Evolutionary conservation across 768 basidiomycete species (phyloP).

Genomic region (Boletus insuetus): DNA sequence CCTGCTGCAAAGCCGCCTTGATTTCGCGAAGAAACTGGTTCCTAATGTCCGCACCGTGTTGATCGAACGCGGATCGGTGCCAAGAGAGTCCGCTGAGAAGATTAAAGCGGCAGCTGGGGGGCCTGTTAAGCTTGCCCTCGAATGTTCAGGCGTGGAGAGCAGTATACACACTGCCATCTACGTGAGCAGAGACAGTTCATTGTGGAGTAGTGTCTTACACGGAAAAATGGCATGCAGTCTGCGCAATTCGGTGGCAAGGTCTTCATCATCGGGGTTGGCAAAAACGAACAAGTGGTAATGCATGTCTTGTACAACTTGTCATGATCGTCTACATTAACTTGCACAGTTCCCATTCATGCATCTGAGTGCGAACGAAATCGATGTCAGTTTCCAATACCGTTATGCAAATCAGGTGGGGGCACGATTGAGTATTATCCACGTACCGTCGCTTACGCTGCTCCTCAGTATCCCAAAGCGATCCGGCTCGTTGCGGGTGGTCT

Average conservation of each 20-base stretch:
- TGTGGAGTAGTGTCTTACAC: background rate
- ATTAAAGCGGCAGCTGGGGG: conserved; percentile 53
- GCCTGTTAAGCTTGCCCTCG: conserved; percentile 50
- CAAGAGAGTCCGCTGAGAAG: conserved; percentile 50
- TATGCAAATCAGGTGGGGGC: conserved; percentile 56
- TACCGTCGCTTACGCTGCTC: background rate
- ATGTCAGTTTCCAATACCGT: conserved; percentile 66
- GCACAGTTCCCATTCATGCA: conserved; percentile 70
- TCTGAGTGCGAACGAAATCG: conserved; percentile 67
- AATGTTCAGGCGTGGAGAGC: conserved; percentile 64
- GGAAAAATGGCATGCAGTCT: conserved; percentile 38
- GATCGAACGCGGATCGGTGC: conserved; percentile 43
- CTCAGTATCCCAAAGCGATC: conserved; percentile 80
- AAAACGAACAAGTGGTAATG: conserved; percentile 54
- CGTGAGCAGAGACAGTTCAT: conserved; percentile 33
- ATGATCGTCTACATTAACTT: background rate
- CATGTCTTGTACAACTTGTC: conserved; percentile 8
- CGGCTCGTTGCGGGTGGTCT: conserved; percentile 74
- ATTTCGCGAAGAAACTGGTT: conserved; percentile 61
- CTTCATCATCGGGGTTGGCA: conserved; percentile 69
- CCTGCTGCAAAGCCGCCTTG: conserved; percentile 60
- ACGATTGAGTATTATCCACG: background rate
- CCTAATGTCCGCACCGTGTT: conserved; percentile 58
- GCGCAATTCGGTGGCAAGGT: conserved; percentile 64
- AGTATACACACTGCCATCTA: conserved; percentile 59